A percentile compares a stretch with the other conserved stretches of the same genome.
These are phyloP conservation scores for Fusarium illudens DNA, from an alignment of 2,329 filamentous ascomycete genomes.

Conservation along the genomic window DNA sequence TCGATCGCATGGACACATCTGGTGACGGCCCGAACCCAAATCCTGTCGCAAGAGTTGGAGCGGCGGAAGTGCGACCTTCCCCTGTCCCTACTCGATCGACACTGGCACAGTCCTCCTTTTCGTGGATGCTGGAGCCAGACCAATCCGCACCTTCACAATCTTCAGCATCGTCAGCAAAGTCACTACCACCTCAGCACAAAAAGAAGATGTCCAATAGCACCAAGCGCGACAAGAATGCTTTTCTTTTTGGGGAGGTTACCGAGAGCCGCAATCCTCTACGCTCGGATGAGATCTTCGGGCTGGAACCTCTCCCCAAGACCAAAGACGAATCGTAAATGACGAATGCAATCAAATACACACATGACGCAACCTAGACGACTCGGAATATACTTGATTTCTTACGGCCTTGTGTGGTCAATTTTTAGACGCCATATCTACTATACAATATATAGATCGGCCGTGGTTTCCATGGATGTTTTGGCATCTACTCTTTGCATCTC, in stretches of 20 bases:
- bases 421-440: constrained; percentile 6
- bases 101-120: constrained; percentile 78
- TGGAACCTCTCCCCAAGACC: constrained; percentile 56
- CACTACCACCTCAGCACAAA: constrained; percentile 48
- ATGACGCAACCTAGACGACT: background rate
- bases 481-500: background rate
- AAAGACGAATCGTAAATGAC: constrained; percentile 31
- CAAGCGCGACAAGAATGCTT: constrained; percentile 65
- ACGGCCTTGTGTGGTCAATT: background rate
- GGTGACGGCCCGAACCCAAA: constrained; percentile 22
- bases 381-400: background rate
- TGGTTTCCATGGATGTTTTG: background rate
- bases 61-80: constrained; percentile 33
- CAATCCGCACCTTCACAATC: constrained; percentile 43
- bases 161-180: constrained; percentile 38
- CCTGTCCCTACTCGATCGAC: constrained; percentile 68
- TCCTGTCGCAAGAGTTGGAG: background rate
- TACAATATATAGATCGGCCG: background rate
- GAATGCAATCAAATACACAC: background rate
- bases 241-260: constrained; percentile 65
- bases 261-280: constrained; percentile 49
- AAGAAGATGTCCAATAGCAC: constrained; percentile 55
- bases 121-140: constrained; percentile 78
- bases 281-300: constrained; percentile 62
- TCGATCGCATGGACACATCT: constrained; percentile 31